Base-by-base conservation (phyloP, 805 yeast species). In the Hanseniaspora occidentalis region DNA sequence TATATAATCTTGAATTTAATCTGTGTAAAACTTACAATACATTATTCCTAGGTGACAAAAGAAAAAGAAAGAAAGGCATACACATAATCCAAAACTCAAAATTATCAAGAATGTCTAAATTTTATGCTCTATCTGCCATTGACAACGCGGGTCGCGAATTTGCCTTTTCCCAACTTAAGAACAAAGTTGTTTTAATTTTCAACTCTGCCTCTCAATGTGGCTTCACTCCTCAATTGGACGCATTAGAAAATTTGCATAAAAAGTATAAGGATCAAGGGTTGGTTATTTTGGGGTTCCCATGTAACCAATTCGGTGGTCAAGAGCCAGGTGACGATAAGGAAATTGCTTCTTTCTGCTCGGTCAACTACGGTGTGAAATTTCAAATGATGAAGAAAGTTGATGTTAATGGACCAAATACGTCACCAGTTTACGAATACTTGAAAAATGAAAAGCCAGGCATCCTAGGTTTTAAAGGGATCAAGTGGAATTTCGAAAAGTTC, bases 121-220 rank as follows among this genome's bases (percentile, higher is more conserved):
- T 85, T 54, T 84, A 84, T 70, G 76, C 70, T 2, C 73, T 82
- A 45, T 55, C 70, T 13, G 82, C 92, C n/a, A 50, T 57, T 31
- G 84, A 80, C 63, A 68, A 69, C 54, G 65, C 68, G 37, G 79
- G 79, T 26, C 54, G 75, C 47, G 73, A 72, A 17, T 79, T 65
- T 57, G 70, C 80, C 22, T 77, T 85, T 50, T 50, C 60, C 34
- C 63, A 77, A 44, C 65, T 81, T 43, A 70, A 79, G 57, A 94
- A 89, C 33, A 82, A 85, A 59, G 94, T 79, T 35, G 88, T 86
- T 14, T 59, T 85, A 35, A 67, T 86, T 42, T 94, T 86, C 45
- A 85, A 85, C 59, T 89, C 84, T 27, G 96, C 96, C 14, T 79
- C 92, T 54, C 79, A 84, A 62, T 84, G 94, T 60, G 82, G 81